Evolutionary conservation across 768 basidiomycete species (phyloP), one percentile per base, ranked within the genome.

Genomic region (Strobilomyces confusus): DNA sequence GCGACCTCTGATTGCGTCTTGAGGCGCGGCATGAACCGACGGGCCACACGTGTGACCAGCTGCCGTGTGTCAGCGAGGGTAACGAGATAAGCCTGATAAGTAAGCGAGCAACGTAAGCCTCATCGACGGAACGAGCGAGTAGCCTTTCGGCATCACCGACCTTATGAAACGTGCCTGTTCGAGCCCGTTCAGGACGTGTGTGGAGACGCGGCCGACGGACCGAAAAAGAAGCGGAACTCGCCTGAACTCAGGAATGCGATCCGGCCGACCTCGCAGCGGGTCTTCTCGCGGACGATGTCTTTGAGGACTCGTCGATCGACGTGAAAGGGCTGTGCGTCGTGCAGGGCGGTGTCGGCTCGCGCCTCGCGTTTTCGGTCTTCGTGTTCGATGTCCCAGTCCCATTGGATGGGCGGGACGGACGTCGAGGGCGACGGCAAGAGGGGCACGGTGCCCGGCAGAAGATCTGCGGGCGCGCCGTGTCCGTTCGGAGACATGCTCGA

Each of bases 1-100:
- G 90, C 89, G 9, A 91, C 86, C 64, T 93, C 91, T 0, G 90
- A 92, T 67, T 89, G 86, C 4, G 87, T 91, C 73, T 93, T 93
- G 58, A 91, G 78, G 32, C 86, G 80, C 1, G 89, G 86, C 88
- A 92, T 90, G 68, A 87, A 92, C 11, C 87, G 81, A 47, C 89
- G 84, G 4, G 90, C 90, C 22, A 92, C 87, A 36, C 89, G 81
- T 7, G 87, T 88, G 9, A 93, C 83, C 40, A 92, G 67, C 53
- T 87, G 77, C 47, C 78, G 72, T 15, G 77, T 72, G 61, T 86
- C 80, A 19, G 70, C 74, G 19, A 92, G 78, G 9, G 82, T 86
- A 47, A 92, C 73, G 2, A 89, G 77, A 72, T 91, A 92, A 29
- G 87, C 90, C 88, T 91, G 55, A 49, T 32, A 46, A 52, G 44